phyloP scores from a whole-genome alignment of 164 flowering plant species.

The Stephania japonica region DNA sequence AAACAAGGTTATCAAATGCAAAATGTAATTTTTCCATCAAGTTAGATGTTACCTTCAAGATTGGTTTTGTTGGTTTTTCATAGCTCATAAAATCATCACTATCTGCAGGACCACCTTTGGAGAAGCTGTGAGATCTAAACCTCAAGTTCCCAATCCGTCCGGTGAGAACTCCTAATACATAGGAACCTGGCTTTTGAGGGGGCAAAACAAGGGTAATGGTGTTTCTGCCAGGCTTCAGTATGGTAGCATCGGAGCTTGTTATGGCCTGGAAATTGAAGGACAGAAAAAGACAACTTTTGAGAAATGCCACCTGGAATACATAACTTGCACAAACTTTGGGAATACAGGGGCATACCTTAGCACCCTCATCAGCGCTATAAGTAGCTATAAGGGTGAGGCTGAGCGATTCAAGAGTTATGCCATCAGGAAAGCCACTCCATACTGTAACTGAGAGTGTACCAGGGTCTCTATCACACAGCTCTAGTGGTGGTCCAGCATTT shows the following conservation, averaged over 20 bases:
- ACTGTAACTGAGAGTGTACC: constrained; percentile 79
- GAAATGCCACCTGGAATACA: not conserved
- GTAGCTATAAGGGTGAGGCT: constrained; percentile 78
- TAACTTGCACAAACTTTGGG: not conserved
- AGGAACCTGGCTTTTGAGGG: constrained; percentile 93
- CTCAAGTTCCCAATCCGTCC: constrained; percentile 90
- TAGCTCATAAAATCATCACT: constrained; percentile 97
- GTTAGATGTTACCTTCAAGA: constrained; percentile 57
- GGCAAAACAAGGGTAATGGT: constrained; percentile 62
- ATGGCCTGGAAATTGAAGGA: constrained; percentile 50
- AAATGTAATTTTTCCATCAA: not conserved
- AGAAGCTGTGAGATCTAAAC: constrained; percentile 93
- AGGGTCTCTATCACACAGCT: constrained; percentile 94
- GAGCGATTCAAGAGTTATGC: constrained; percentile 85
- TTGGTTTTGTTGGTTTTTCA: constrained; percentile 90
- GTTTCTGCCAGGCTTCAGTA: constrained; percentile 77
- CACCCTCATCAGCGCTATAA: constrained; percentile 81
- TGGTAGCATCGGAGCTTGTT: constrained; percentile 54
- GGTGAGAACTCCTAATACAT: constrained; percentile 92
- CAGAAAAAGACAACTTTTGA: constrained; percentile 3
- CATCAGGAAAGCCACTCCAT: constrained; percentile 99
- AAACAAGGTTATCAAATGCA: not conserved
- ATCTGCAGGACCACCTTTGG: constrained; percentile 89
- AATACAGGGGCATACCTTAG: constrained; percentile 44
- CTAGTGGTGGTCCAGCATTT: constrained; percentile 81